These are phyloP conservation scores for Mayamaea pseudoterrestris DNA, from an alignment of 108 stramenopile genomes.

Conservation along the genomic window DNA sequence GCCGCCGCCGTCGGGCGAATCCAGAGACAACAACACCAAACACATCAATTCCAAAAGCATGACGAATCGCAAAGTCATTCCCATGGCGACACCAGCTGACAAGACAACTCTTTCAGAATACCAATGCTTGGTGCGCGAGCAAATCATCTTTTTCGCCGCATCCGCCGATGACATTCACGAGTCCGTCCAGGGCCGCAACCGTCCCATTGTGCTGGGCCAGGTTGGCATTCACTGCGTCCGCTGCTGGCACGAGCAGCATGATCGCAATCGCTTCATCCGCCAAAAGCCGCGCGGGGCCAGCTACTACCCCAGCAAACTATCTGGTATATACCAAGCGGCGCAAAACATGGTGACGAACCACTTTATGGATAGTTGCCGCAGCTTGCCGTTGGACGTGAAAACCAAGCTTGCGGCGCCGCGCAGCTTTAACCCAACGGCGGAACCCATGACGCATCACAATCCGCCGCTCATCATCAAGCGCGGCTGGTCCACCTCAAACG, in stretches of 20 bases:
- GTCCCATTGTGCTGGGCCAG: constrained; percentile 27
- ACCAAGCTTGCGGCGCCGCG: no score
- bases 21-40: no score
- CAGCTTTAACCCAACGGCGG: no score
- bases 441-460: no score
- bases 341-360: constrained; percentile 33
- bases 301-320: constrained; percentile 37
- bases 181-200: constrained; percentile 33
- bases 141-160: constrained; percentile 29
- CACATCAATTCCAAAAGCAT: no score
- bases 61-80: no score
- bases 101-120: constrained; percentile 23
- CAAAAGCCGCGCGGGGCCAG: constrained; percentile 16
- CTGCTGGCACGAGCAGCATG: constrained; percentile 11
- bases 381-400: constrained; percentile 13
- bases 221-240: constrained; percentile 47
- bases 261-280: neutral
- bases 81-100: constrained; percentile 7
- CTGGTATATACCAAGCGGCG: constrained; percentile 35
- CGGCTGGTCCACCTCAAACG: no score
- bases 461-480: no score
- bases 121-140: constrained; percentile 27
- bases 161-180: constrained; percentile 15
- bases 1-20: no score
- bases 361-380: constrained; percentile 20